Evolutionary conservation across 139 green algal genomes (phyloP).

Genomic region (Limnomonas spitsbergensis): DNA sequence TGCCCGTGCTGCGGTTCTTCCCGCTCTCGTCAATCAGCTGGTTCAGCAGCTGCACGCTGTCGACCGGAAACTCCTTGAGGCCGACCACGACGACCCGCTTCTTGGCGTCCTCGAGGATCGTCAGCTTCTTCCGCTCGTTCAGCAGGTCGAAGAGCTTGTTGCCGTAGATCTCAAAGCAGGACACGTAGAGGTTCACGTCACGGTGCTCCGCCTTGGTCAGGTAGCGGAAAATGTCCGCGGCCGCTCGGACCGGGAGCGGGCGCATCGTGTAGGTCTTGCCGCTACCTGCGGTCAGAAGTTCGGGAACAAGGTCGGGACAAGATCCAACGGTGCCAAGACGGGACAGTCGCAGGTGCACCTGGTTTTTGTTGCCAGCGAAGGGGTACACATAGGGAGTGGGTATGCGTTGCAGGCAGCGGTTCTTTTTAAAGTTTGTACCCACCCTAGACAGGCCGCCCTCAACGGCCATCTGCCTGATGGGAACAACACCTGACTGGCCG

Average conservation of each 20-base stretch:
- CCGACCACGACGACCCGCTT: slow-evolving; percentile 83
- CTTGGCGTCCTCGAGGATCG: slow-evolving; percentile 90
- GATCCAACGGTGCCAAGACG: too few relatives aligned
- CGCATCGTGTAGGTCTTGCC: slow-evolving; percentile 94
- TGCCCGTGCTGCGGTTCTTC: slow-evolving; percentile 74
- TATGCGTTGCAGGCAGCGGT: too few relatives aligned
- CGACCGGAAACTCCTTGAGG: slow-evolving; percentile 64
- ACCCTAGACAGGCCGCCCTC: too few relatives aligned
- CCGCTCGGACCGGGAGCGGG: slow-evolving; percentile 86
- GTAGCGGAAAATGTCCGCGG: slow-evolving; percentile 78
- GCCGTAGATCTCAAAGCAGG: slow-evolving; percentile 97
- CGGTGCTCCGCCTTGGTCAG: slow-evolving; percentile 47
- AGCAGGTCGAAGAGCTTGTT: slow-evolving; percentile 96
- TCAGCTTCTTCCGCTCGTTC: slow-evolving; percentile 84
- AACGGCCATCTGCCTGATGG: too few relatives aligned
- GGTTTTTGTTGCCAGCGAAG: too few relatives aligned
- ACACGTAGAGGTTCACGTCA: slow-evolving; percentile 62
- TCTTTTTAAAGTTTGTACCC: too few relatives aligned
- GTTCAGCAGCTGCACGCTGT: slow-evolving; percentile 53
- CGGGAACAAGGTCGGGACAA: too few relatives aligned
- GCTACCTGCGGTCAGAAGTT: slow-evolving; percentile 30
- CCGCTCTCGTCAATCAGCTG: slow-evolving; percentile 78
- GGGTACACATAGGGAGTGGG: too few relatives aligned
- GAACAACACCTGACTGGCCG: too few relatives aligned
- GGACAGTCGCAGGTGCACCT: too few relatives aligned